Evolutionary conservation across 2,329 filamentous ascomycete genomes (phyloP), one percentile per base, ranked within the genome.

Genomic region (Colletotrichum noveboracense): DNA sequence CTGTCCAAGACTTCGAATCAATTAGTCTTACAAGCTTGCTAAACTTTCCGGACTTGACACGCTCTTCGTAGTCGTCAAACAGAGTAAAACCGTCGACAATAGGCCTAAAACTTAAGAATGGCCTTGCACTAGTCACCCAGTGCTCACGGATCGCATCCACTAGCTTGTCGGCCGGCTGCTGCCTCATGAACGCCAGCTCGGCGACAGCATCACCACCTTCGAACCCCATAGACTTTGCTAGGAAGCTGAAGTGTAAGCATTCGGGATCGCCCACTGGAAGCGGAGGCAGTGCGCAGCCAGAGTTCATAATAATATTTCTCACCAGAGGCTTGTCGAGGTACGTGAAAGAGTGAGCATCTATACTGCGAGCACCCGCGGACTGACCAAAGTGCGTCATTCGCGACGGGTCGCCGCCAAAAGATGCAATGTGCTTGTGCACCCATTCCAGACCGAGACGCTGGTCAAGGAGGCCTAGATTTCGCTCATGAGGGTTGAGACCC

Each of bases 401-500:
- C 18, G 30, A 61, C 26, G 28, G 30, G 18, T 61, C 28, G 21
- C 58, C 58, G 7, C 58, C 58, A 21, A 61, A 34, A 2, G 18
- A 34, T 13, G 18, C 12, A 34, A 61, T 61, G 1, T 34, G 30
- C 28, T 34, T 18, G 7, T 61, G n/a, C 13, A 61, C 28, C 58
- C 58, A 61, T 61, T 61, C 58, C 28, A 61, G 30, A 13, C 58
- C 58, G 5, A 61, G 18, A 18, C 58, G 58, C 28, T 61, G 58
- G n/a, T 61, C 58, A 32, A 61, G 28, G 10, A 61, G 26, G 10
- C 28, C 58, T 13, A 61, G 28, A 13, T 61, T 61, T 6, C 58
- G 58, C 58, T 61, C 28, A 24, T 61, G 58, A 28, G 58, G 30
- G 9, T 61, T 30, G 10, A 82, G 77, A 4, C 77, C 80, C 13